These are phyloP conservation scores for Schizonepeta tenuifolia DNA, from an alignment of 257 asterid genomes.

Conservation along the genomic window DNA sequence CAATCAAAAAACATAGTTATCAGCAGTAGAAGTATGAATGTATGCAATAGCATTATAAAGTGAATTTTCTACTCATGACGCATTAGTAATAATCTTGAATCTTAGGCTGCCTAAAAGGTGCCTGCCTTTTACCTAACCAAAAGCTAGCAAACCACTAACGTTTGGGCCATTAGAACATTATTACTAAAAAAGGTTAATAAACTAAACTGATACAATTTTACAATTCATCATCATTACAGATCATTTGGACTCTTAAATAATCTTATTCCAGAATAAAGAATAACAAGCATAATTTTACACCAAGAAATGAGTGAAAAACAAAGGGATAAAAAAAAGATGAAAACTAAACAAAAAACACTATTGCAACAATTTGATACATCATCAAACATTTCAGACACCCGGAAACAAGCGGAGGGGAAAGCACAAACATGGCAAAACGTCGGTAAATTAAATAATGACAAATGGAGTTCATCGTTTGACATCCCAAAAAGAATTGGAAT, in stretches of 20 bases:
- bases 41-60: not conserved
- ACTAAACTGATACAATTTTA: not conserved
- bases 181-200: not conserved
- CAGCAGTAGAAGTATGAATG: not conserved
- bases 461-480: not conserved
- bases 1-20: constrained; percentile 2
- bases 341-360: not conserved
- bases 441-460: not conserved
- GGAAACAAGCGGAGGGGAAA: not conserved
- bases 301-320: not conserved
- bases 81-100: not conserved
- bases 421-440: not conserved
- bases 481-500: constrained; percentile 6
- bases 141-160: not conserved
- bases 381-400: not conserved
- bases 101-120: not conserved
- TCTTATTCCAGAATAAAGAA: not conserved
- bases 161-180: not conserved
- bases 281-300: not conserved
- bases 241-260: not conserved
- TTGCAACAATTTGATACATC: not conserved
- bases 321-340: not conserved
- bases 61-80: not conserved
- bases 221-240: constrained; percentile 2
- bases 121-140: constrained; percentile 19